These are phyloP conservation scores for Wickerhamomyces sp. DNA, from an alignment of 1,139 yeast species.

Conservation along the genomic window DNA sequence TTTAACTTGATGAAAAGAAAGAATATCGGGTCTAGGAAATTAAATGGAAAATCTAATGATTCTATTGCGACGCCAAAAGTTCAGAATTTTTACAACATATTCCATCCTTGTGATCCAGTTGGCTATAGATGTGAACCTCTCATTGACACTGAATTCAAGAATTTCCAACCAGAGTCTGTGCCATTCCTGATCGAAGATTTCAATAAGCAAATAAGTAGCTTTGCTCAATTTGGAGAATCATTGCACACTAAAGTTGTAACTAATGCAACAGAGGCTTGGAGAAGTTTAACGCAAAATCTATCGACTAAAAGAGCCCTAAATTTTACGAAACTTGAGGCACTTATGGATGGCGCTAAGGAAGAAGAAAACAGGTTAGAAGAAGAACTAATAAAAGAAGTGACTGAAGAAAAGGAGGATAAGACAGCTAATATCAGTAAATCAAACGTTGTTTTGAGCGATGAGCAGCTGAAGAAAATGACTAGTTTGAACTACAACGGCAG, in stretches of 20 bases:
- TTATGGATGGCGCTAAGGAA: neutral
- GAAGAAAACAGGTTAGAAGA: neutral
- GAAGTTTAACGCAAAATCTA: conserved; percentile 7
- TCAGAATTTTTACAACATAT: conserved; percentile 63
- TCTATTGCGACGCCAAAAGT: conserved; percentile 42
- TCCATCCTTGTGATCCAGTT: conserved; percentile 87
- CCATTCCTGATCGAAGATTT: conserved; percentile 22
- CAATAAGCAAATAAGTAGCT: conserved; percentile 18
- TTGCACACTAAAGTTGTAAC: conserved; percentile 25
- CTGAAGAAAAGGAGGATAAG: conserved; percentile 22
- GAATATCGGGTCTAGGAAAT: conserved; percentile 34
- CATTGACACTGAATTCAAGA: conserved; percentile 49
- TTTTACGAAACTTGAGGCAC: conserved; percentile 6
- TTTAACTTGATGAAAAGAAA: conserved; percentile 67
- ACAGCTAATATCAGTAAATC: conserved; percentile 24
- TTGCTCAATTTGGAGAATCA: conserved; percentile 40
- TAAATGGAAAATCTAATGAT: conserved; percentile 11
- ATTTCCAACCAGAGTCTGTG: conserved; percentile 48
- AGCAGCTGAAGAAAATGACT: conserved; percentile 34
- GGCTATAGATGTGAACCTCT: conserved; percentile 86
- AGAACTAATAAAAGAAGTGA: neutral
- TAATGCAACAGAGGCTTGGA: conserved; percentile 12
- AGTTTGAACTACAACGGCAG: conserved; percentile 65
- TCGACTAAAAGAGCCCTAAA: conserved; percentile 6
- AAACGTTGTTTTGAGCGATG: conserved; percentile 25